These are phyloP conservation scores for Sporothrix luriei DNA, from an alignment of 2,329 filamentous ascomycete species.

Conservation along the genomic window DNA sequence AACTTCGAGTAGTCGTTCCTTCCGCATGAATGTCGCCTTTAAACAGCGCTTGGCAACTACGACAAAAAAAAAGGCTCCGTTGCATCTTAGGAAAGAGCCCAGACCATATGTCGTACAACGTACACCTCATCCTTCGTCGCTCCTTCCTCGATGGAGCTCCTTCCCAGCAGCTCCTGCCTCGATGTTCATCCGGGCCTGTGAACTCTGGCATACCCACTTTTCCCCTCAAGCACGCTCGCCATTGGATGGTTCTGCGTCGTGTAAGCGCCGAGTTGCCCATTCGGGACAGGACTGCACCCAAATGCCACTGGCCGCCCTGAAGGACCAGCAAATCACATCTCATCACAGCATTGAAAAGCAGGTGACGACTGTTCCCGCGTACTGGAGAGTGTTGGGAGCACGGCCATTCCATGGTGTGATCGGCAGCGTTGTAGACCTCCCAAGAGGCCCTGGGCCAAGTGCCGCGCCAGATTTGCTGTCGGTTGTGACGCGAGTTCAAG, in stretches of 20 bases:
- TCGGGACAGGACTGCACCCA: slow-evolving; percentile 27
- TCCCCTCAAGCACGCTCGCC: neutral
- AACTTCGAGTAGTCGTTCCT: slow-evolving; percentile 7
- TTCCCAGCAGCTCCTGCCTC: neutral
- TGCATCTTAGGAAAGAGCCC: neutral
- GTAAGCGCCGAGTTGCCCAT: slow-evolving; percentile 33
- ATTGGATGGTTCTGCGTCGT: slow-evolving; percentile 32
- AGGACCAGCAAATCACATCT: slow-evolving; percentile 22
- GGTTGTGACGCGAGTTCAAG: neutral
- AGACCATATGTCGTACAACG: too few species aligned
- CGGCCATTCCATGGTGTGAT: neutral
- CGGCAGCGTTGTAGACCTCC: neutral
- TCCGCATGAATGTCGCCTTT: neutral
- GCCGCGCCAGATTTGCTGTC: neutral
- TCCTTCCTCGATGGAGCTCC: neutral
- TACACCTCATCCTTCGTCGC: too few species aligned
- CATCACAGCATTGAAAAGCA: slow-evolving; percentile 18
- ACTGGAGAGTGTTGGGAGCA: neutral
- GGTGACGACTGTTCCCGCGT: slow-evolving; percentile 2
- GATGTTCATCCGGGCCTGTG: neutral
- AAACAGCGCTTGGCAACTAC: neutral
- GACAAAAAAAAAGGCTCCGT: neutral
- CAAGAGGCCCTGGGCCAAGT: neutral
- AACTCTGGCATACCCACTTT: slow-evolving; percentile 15
- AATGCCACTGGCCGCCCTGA: slow-evolving; percentile 12